phyloP scores from a whole-genome alignment of 805 yeast genomes.

The Starmera quercuum region DNA sequence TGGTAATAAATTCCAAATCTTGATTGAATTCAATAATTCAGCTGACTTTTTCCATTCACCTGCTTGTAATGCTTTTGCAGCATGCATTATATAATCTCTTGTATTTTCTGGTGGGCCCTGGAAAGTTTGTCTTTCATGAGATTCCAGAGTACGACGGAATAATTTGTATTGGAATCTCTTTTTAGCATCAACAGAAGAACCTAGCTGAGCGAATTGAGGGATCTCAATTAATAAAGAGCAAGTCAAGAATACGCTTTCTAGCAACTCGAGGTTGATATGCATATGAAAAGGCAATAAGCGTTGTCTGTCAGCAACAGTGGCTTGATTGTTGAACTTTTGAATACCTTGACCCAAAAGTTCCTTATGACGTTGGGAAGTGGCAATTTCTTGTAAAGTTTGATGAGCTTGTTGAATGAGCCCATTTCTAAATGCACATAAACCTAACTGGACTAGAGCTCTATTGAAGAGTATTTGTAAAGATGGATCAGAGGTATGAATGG shows the following conservation, averaged over 20 bases:
- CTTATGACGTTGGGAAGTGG: constrained; percentile 77
- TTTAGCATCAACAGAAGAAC: constrained; percentile 46
- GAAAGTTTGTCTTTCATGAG: constrained; percentile 89
- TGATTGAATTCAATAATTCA: constrained; percentile 64
- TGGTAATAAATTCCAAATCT: constrained; percentile 80
- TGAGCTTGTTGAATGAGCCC: constrained; percentile 84
- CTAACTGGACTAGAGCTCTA: constrained; percentile 92
- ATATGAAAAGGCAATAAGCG: constrained; percentile 94
- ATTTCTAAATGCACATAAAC: constrained; percentile 87
- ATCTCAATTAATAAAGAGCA: constrained; percentile 84
- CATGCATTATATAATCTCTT: constrained; percentile 86
- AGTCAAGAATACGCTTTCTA: constrained; percentile 91
- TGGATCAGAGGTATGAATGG: constrained; percentile 80
- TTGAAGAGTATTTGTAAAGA: constrained; percentile 86
- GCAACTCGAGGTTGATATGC: constrained; percentile 92
- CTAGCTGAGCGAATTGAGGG: constrained; percentile 77
- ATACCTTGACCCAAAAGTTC: constrained; percentile 90
- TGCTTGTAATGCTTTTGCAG: constrained; percentile 78
- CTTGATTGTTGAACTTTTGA: constrained; percentile 55
- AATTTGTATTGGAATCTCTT: constrained; percentile 68
- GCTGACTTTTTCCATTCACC: constrained; percentile 86
- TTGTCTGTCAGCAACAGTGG: constrained; percentile 57
- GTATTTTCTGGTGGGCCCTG: constrained; percentile 98
- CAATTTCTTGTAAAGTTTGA: constrained; percentile 80
- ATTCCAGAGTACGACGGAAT: constrained; percentile 85